Conservation (phyloP, 1,139 yeast species). For the Geotrichum europaeum region DNA sequence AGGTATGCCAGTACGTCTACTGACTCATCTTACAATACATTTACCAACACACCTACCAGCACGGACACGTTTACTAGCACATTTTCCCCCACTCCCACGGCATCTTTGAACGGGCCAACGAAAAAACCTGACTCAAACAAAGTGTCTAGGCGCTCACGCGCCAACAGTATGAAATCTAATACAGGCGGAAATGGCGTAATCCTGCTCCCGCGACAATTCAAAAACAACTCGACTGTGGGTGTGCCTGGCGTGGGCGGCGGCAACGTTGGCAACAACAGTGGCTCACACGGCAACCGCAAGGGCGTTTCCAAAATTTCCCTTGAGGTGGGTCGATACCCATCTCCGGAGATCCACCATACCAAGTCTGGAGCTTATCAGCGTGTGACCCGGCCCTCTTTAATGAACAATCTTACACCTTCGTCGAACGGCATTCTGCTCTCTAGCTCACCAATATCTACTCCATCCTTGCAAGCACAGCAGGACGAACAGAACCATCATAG, state of each 20-base stretch:
- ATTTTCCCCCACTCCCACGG: neutral
- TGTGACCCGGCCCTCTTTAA: neutral
- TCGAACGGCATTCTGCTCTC: neutral
- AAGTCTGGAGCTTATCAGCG: constrained; percentile 9
- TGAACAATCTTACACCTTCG: neutral
- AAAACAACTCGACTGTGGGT: constrained; percentile 1
- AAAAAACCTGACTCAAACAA: neutral
- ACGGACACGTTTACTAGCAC: constrained; percentile 28
- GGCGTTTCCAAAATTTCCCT: neutral
- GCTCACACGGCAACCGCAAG: neutral
- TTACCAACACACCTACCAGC: no score
- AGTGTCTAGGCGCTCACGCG: neutral
- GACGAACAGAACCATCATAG: neutral
- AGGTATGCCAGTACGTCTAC: no score
- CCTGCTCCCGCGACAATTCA: constrained; percentile 29
- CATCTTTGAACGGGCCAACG: neutral
- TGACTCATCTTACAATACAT: no score
- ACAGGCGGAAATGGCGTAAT: constrained; percentile 26
- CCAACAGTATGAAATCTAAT: no score
- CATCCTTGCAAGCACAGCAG: neutral
- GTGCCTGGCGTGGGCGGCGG: neutral
- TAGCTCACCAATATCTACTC: neutral
- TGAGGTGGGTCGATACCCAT: neutral
- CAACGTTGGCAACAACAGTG: neutral
- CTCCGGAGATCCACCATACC: constrained; percentile 4